Percentiles rank a stretch among this genome's conserved stretches.
Conservation (phyloP, 331 rosid species). For the Telfairia occidentalis region DNA sequence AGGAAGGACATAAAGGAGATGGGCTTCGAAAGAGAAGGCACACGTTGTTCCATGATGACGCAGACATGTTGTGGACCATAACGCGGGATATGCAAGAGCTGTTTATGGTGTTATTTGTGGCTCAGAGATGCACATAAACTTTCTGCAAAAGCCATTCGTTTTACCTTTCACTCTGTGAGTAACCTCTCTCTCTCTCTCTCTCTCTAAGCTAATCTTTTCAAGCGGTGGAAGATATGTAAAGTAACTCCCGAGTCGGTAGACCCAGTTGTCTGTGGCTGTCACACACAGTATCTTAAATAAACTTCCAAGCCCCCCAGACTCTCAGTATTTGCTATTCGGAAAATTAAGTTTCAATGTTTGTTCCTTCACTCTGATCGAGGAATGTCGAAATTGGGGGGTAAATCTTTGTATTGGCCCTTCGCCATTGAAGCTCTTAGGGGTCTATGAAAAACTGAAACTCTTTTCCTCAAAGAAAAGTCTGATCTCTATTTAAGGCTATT, state of each 20-base stretch:
- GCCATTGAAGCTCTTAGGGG: background rate
- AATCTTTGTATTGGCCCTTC: slow-evolving; percentile 5
- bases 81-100: slow-evolving; percentile 13
- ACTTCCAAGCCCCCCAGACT: background rate
- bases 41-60: slow-evolving; percentile 49
- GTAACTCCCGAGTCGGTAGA: slow-evolving; percentile 7
- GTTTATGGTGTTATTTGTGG: slow-evolving; percentile 15
- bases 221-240: slow-evolving; percentile 26
- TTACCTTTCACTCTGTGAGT: slow-evolving; percentile 15
- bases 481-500: slow-evolving; percentile 4
- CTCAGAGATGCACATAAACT: slow-evolving; percentile 19
- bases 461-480: background rate
- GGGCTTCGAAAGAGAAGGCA: slow-evolving; percentile 14
- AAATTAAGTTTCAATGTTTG: background rate
- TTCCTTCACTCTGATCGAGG: background rate
- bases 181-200: slow-evolving; percentile 5
- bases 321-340: background rate
- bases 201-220: background rate
- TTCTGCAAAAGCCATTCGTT: slow-evolving; percentile 20
- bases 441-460: slow-evolving; percentile 1
- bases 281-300: background rate
- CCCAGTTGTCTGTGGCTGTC: slow-evolving; percentile 5
- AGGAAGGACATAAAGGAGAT: slow-evolving; percentile 4
- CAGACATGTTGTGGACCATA: slow-evolving; percentile 13
- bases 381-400: slow-evolving; percentile 8